These are phyloP conservation scores for Coriaria nepalensis DNA, from an alignment of 306 rosid species.

Conservation along the genomic window DNA sequence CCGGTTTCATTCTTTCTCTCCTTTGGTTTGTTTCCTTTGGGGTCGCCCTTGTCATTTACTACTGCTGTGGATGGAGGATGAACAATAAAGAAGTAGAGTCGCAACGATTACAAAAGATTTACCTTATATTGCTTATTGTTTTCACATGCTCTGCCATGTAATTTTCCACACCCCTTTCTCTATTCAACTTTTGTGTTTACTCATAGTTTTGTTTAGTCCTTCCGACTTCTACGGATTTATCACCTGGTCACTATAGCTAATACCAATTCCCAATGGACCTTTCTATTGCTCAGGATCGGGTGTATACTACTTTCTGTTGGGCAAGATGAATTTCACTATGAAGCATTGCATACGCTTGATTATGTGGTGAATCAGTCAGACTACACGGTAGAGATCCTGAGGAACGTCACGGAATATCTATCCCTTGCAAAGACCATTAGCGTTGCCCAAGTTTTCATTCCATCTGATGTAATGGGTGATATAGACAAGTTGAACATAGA, in stretches of 20 bases:
- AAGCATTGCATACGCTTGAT: constrained; percentile 63
- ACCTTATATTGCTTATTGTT: constrained; percentile 51
- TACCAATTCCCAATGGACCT: constrained; percentile 4
- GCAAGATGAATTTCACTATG: constrained; percentile 61
- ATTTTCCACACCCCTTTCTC: constrained; percentile 19
- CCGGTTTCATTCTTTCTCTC: constrained; percentile 69
- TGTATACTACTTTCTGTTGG: constrained; percentile 80
- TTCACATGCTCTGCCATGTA: constrained; percentile 83
- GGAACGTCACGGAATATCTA: constrained; percentile 80
- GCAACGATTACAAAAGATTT: constrained; percentile 47
- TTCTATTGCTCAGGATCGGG: constrained; percentile 59
- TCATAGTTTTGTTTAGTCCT: not conserved
- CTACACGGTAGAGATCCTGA: constrained; percentile 64
- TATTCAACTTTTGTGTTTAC: not conserved
- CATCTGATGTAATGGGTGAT: constrained; percentile 59
- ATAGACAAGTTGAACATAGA: constrained; percentile 65
- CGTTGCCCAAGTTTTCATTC: constrained; percentile 67
- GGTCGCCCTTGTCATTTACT: constrained; percentile 51
- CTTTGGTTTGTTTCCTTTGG: constrained; percentile 86
- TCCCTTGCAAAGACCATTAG: constrained; percentile 83
- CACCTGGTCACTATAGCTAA: constrained; percentile 8
- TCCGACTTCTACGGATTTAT: not conserved
- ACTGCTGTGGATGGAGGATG: constrained; percentile 80
- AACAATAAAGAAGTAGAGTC: constrained; percentile 57
- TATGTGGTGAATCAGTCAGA: constrained; percentile 91